These are phyloP conservation scores for Fusarium subtropicale DNA, from an alignment of 2,329 filamentous ascomycete species.

Conservation along the genomic window DNA sequence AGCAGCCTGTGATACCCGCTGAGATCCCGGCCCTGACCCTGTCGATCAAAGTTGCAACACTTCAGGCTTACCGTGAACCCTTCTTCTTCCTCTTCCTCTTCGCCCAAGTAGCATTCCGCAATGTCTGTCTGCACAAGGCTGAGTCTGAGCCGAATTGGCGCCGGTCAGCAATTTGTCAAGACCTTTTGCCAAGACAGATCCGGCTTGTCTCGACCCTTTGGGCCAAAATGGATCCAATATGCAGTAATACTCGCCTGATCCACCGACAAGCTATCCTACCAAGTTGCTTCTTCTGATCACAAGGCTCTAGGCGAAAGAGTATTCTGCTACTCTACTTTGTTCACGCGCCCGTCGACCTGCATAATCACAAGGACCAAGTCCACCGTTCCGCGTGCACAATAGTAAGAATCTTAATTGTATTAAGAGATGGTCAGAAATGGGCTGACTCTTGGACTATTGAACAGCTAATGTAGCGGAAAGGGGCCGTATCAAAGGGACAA, in stretches of 20 bases:
- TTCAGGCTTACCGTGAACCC: not conserved
- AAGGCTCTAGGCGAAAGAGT: conserved; percentile 3
- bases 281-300: conserved; percentile 9
- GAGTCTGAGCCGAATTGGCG: conserved; percentile 3
- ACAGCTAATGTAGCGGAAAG: conserved; percentile 9
- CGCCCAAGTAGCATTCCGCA: not conserved
- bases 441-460: conserved; percentile 23
- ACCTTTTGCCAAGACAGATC: conserved; percentile 13
- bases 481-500: not conserved
- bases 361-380: conserved; percentile 24
- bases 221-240: conserved; percentile 10
- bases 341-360: conserved; percentile 34
- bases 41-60: conserved; percentile 3
- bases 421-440: conserved; percentile 19
- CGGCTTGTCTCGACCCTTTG: conserved; percentile 19
- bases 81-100: no score
- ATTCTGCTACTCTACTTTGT: conserved; percentile 5
- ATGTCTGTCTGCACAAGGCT: conserved; percentile 2
- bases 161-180: conserved; percentile 2
- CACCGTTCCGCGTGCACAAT: conserved; percentile 13
- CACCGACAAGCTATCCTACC: not conserved
- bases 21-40: not conserved
- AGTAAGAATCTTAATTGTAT: conserved; percentile 24
- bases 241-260: conserved; percentile 21
- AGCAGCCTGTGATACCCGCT: conserved; percentile 5